A percentile compares a stretch with the other conserved stretches of the same genome.
These are phyloP conservation scores for Leishmania gerbilli DNA, from an alignment of 208 protist species.

Conservation along the genomic window DNA sequence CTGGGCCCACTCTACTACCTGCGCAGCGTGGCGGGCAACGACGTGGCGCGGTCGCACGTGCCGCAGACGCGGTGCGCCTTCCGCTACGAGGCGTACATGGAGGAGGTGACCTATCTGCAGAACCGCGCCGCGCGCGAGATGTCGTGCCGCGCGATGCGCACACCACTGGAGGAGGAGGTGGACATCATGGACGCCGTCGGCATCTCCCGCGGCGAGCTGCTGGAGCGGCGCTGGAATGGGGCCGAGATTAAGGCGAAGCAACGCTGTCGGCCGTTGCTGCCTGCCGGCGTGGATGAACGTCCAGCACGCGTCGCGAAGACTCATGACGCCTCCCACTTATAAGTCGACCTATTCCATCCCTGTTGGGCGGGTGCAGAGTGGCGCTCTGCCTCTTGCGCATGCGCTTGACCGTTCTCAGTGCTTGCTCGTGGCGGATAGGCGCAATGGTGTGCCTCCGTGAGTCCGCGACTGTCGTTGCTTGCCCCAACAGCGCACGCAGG, in stretches of 20 bases:
- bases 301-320: background rate
- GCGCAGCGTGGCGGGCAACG: conserved; percentile 82
- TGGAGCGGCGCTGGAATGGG: conserved; percentile 34
- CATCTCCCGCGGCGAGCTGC: conserved; percentile 52
- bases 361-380: background rate
- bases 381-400: background rate
- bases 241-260: conserved; percentile 4
- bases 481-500: too few species aligned
- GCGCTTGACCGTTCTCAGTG: background rate
- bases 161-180: conserved; percentile 57
- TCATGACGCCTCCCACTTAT: conserved; percentile 20
- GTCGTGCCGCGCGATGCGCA: conserved; percentile 44
- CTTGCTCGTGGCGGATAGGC: too few species aligned
- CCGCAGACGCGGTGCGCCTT: conserved; percentile 94
- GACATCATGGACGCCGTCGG: conserved; percentile 52
- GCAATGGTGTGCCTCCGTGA: too few species aligned
- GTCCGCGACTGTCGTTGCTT: too few species aligned
- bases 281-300: background rate
- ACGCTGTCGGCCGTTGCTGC: background rate
- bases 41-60: conserved; percentile 91
- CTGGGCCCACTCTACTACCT: conserved; percentile 71
- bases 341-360: background rate
- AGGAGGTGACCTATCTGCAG: conserved; percentile 84
- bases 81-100: conserved; percentile 92
- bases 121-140: conserved; percentile 41